Evolutionary conservation across 768 basidiomycete species (phyloP).

Genomic region (Lactifluus subvellereus): DNA sequence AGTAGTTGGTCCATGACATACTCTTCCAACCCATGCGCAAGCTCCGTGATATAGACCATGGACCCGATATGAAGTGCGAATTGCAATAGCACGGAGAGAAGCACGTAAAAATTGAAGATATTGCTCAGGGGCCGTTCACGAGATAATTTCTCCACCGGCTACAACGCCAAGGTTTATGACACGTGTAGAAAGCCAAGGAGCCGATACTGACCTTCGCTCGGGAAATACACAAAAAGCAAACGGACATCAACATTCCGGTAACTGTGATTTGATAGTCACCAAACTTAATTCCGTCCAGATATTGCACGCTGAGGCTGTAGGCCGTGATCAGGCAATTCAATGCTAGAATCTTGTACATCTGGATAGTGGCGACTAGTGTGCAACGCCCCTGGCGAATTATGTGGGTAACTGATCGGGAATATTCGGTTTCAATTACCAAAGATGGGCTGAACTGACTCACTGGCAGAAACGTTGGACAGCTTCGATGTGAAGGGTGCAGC

Average conservation of each 20-base stretch:
- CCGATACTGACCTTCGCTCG: conserved; percentile 73
- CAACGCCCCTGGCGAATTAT: conserved; percentile 98
- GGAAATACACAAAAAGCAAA: conserved; percentile 98
- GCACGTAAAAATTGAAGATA: conserved; percentile 95
- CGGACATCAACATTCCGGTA: conserved; percentile 95
- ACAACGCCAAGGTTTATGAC: background rate
- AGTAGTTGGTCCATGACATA: conserved; percentile 35
- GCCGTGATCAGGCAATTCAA: conserved; percentile 97
- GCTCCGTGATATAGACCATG: conserved; percentile 87
- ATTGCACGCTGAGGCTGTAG: conserved; percentile 96
- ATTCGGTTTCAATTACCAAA: background rate
- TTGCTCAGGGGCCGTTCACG: conserved; percentile 90
- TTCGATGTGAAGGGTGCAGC: conserved; percentile 99
- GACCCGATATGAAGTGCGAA: conserved; percentile 90
- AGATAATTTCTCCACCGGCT: conserved; percentile 97
- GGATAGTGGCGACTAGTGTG: conserved; percentile 96
- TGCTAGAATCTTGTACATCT: conserved; percentile 99
- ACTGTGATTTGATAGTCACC: conserved; percentile 98
- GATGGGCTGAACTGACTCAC: conserved; percentile 43
- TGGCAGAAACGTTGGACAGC: conserved; percentile 92
- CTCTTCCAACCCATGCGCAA: conserved; percentile 76
- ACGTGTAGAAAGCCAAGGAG: background rate
- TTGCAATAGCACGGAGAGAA: conserved; percentile 86
- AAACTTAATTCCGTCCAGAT: conserved; percentile 98
- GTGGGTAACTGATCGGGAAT: conserved; percentile 62